These are phyloP conservation scores for Delitschia confertaspora DNA, from an alignment of 495 filamentous ascomycete genomes.

Conservation along the genomic window DNA sequence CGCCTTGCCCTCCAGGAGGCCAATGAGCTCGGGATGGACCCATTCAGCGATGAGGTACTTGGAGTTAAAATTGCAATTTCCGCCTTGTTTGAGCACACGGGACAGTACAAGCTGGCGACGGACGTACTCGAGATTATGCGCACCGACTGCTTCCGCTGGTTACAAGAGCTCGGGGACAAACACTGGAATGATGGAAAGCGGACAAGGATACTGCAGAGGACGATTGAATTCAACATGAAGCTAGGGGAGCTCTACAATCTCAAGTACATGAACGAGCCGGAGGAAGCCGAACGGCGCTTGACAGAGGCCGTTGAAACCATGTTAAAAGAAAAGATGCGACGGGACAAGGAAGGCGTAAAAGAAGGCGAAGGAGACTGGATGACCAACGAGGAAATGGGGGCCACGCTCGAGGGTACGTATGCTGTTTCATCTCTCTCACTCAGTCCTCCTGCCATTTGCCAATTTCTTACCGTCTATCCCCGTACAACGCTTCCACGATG, in stretches of 20 bases:
- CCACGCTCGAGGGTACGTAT: conserved; percentile 58
- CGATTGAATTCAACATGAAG: conserved; percentile 67
- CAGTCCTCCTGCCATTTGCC: not conserved
- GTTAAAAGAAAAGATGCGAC: conserved; percentile 61
- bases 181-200: conserved; percentile 48
- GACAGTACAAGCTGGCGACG: conserved; percentile 54
- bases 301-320: conserved; percentile 76
- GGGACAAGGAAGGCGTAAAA: conserved; percentile 53
- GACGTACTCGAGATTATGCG: conserved; percentile 64
- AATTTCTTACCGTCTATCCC: conserved; percentile 8
- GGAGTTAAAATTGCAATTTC: conserved; percentile 80
- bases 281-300: conserved; percentile 61
- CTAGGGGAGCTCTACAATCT: conserved; percentile 68
- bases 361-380: conserved; percentile 66
- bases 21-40: conserved; percentile 65
- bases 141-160: conserved; percentile 52
- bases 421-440: conserved; percentile 14
- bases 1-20: conserved; percentile 63
- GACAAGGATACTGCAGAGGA: conserved; percentile 60
- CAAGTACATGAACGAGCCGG: conserved; percentile 49
- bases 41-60: conserved; percentile 79
- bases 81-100: conserved; percentile 64
- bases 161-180: conserved; percentile 48
- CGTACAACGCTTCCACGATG: not conserved
- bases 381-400: conserved; percentile 60